Percentiles rank a stretch among this genome's conserved stretches.
Evolutionary conservation across 202 grass and related monocot species (phyloP).

Genomic region (Bolboschoenoplectus hybrid): DNA sequence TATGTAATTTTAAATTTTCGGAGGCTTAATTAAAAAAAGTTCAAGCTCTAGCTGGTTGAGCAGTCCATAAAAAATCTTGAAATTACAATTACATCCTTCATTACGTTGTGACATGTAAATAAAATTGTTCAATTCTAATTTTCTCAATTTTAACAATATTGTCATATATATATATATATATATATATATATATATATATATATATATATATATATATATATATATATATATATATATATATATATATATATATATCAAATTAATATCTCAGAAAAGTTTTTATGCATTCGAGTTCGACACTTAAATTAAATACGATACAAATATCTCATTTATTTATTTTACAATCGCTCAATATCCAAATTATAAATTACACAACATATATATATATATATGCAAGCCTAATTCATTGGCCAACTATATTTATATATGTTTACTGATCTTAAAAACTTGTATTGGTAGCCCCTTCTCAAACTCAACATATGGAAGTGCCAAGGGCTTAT

Average conservation of each 20-base stretch:
- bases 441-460: constrained; percentile 22
- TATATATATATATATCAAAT: too few species aligned
- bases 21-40: too few species aligned
- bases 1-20: too few species aligned
- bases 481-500: constrained; percentile 21
- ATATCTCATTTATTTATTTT: not conserved
- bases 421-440: constrained; percentile 1
- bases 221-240: too few species aligned
- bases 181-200: too few species aligned
- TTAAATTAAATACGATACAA: not conserved
- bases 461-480: constrained; percentile 27
- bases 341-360: not conserved
- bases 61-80: too few species aligned
- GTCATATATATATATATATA: not conserved
- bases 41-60: too few species aligned
- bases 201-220: too few species aligned
- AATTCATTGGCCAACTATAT: not conserved
- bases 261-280: too few species aligned
- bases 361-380: not conserved
- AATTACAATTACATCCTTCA: too few species aligned
- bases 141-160: not conserved
- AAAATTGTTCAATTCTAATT: too few species aligned
- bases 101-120: too few species aligned
- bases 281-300: not conserved
- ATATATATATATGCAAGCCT: not conserved